These are phyloP conservation scores for Paramecium biaurelia DNA, from an alignment of 73 alveolate species.

Conservation along the genomic window DNA sequence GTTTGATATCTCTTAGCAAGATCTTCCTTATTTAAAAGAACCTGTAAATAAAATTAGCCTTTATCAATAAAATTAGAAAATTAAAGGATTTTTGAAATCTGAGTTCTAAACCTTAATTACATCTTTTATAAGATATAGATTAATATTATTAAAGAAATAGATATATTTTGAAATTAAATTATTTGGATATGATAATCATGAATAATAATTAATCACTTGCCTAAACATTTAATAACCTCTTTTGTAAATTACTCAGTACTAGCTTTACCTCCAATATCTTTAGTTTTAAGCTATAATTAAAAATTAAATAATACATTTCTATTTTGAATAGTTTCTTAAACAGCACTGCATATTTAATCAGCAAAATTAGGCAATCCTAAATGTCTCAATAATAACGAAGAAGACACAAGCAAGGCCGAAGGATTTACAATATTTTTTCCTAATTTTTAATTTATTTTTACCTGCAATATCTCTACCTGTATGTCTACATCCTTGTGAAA, in stretches of 20 bases:
- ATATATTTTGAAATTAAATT: not conserved
- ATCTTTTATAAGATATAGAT: too few species aligned
- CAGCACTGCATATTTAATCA: conserved; percentile 68
- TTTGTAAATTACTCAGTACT: conserved; percentile 69
- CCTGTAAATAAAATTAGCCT: too few species aligned
- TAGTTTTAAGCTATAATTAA: conserved; percentile 56
- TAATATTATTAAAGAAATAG: not conserved
- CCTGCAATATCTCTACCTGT: conserved; percentile 72
- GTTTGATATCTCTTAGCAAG: too few species aligned
- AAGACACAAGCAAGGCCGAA: conserved; percentile 70
- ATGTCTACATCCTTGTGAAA: conserved; percentile 79
- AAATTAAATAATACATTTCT: conserved; percentile 47
- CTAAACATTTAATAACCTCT: conserved; percentile 67
- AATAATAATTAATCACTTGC: conserved; percentile 5
- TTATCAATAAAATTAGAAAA: too few species aligned
- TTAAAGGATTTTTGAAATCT: too few species aligned
- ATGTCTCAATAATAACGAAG: conserved; percentile 72
- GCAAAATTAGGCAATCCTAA: conserved; percentile 75
- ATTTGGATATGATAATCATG: not conserved
- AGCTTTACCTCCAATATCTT: conserved; percentile 76
- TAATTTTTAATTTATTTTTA: not conserved
- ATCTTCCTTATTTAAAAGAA: too few species aligned
- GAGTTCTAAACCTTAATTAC: too few species aligned
- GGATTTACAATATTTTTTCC: conserved; percentile 72
- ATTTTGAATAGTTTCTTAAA: conserved; percentile 66